A percentile compares a stretch with the other conserved stretches of the same genome.
Conservation (phyloP, 345 rosid genomes). For the Eucalyptus erythrocorys region DNA sequence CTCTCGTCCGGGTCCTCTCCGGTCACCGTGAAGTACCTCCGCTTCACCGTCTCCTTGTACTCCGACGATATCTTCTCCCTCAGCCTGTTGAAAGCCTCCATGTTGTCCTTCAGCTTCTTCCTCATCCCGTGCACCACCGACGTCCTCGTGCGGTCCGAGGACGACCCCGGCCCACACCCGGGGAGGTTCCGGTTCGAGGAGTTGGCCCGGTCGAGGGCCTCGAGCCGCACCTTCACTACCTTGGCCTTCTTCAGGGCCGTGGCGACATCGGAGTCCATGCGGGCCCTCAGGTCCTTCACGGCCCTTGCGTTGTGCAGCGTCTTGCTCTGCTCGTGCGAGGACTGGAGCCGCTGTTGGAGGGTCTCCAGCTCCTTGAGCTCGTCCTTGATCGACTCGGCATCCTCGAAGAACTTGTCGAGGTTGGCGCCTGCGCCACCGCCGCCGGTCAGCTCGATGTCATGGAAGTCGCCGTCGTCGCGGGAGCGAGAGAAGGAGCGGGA, state of each 20-base stretch:
- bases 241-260: slow-evolving; percentile 76
- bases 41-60: slow-evolving; percentile 86
- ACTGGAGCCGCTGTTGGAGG: slow-evolving; percentile 39
- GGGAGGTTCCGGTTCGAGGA: slow-evolving; percentile 69
- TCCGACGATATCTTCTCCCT: slow-evolving; percentile 65
- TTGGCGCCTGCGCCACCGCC: slow-evolving; percentile 38
- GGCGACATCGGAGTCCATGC: slow-evolving; percentile 81
- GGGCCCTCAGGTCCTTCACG: slow-evolving; percentile 61
- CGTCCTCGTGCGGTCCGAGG: slow-evolving; percentile 82
- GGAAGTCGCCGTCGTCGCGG: not conserved
- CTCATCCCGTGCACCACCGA: slow-evolving; percentile 80
- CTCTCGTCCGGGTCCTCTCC: slow-evolving; percentile 87
- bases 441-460: slow-evolving; percentile 22
- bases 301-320: slow-evolving; percentile 70
- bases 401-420: slow-evolving; percentile 76
- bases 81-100: slow-evolving; percentile 69
- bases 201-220: slow-evolving; percentile 84
- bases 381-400: slow-evolving; percentile 73
- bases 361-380: slow-evolving; percentile 71
- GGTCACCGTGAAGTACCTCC: slow-evolving; percentile 87
- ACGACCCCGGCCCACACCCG: slow-evolving; percentile 81
- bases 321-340: slow-evolving; percentile 86
- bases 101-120: slow-evolving; percentile 83
- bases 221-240: slow-evolving; percentile 62
- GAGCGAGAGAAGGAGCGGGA: slow-evolving; percentile 63